Evolutionary conservation across 140 eudicot species (phyloP), one percentile per base, ranked within the genome.

Genomic region (Flaveria floridana): DNA sequence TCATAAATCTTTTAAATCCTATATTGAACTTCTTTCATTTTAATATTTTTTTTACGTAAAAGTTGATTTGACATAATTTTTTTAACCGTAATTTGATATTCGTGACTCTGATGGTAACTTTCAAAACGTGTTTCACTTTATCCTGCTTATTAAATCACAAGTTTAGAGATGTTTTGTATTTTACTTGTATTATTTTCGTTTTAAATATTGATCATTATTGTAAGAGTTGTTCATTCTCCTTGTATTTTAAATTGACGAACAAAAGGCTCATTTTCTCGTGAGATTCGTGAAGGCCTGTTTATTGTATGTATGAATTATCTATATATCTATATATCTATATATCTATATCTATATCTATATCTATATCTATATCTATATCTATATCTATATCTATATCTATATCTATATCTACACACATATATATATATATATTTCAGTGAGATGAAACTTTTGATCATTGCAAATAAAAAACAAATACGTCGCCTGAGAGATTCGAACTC

Each of bases 401-500:
- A n/a, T n/a, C n/a, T n/a, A n/a, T n/a, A n/a, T n/a, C n/a, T n/a
- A n/a, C n/a, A n/a, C n/a, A n/a, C n/a, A n/a, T n/a, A n/a, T n/a
- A n/a, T n/a, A n/a, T n/a, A n/a, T n/a, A n/a, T n/a, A n/a, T 34
- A 34, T 34, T 34, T 34, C 41, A 34, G 41, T 34, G 8, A 6
- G 7, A 34, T 34, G 39, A 34, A 34, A 34, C 41, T 5, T 34
- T 34, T 6, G 8, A 34, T 34, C 41, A 4, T 34, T 34, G 41
- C 41, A 34, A 34, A 34, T 34, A 34, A 34, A 34, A 5, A 34
- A 5, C 1, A 4, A 34, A 34, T 34, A 34, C 84, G 83, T 41
- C 83, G 79, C 80, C 97, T 92, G 97, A 87, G 96, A 89, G 98
- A 92, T 89, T 92, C 96, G 98, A 92, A 92, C 96, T 89, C 98